Base-by-base conservation (phyloP, 1,284 basidiomycete genomes). In the Ceratobasidium sp. region DNA sequence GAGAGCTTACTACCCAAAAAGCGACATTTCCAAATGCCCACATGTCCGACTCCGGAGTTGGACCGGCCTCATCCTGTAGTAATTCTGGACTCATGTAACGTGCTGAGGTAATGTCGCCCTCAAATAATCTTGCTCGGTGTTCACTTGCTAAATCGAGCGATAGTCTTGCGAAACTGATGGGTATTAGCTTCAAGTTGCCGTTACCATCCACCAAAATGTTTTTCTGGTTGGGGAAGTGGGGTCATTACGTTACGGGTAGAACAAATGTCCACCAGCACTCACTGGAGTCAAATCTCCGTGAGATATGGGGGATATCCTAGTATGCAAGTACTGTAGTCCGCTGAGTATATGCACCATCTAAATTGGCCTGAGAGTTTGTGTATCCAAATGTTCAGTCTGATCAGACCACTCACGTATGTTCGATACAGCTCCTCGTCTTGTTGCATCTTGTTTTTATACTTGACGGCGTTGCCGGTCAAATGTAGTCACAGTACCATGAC, bases 1-100 rank as follows among this genome's bases (percentile, higher is more conserved):
- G 10, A 15, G 57, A 28, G 26, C 59, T 44, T 26, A 50, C n/a
- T 20, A 76, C 74, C 74, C 74, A 76, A 48, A 76, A 76, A 7
- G 65, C 74, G 3, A 76, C 65, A 54, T 54, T 57, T n/a, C 64
- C 74, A 67, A 76, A 76, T 4, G 74, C 64, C 74, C 74, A 76
- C 64, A 76, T 76, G 38, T 76, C 74, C 20, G 74, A 67, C 28
- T 57, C 65, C 20, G 74, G 74, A 5, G 64, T 67, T 6, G 74
- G 52, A 23, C 23, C 2, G 6, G 74, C 52, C 3, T 46, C 20
- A 38, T 76, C 65, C 13, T 57, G n/a, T 7, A 76, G 23, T 4
- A 76, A 26, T 23, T 76, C 74, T 2, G 74, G 74, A 48, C 74
- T 76, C 38, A 66, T 10, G 42, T 76, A 76, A 1, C 74, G 74